Percentiles rank a stretch among this genome's conserved stretches.
These are phyloP conservation scores for Hyaloscypha hepaticicola DNA, from an alignment of 495 filamentous ascomycete species.

Conservation along the genomic window DNA sequence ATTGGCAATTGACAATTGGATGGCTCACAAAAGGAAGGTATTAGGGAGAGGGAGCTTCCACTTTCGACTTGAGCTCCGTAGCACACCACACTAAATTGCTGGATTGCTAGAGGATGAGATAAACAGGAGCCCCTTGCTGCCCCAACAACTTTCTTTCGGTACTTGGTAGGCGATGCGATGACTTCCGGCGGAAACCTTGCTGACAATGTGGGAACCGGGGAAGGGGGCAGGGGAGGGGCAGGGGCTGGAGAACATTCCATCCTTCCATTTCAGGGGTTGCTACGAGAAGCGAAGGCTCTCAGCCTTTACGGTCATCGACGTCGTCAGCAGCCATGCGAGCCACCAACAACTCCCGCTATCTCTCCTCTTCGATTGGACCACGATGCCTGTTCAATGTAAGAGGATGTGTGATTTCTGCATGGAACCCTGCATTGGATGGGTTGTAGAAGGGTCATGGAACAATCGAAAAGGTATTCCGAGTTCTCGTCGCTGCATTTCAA, in stretches of 20 bases:
- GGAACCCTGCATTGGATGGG: not conserved
- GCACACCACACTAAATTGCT: not conserved
- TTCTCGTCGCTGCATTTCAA: no score
- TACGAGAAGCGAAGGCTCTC: not conserved
- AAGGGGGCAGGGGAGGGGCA: not conserved
- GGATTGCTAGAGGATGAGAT: not conserved
- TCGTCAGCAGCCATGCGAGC: not conserved
- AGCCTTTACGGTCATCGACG: not conserved
- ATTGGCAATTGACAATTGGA: not conserved
- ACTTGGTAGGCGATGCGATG: not conserved
- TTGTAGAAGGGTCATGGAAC: not conserved
- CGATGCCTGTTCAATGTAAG: not conserved
- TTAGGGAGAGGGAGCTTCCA: not conserved
- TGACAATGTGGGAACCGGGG: not conserved
- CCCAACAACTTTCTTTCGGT: not conserved
- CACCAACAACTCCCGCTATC: not conserved
- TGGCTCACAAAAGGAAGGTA: not conserved
- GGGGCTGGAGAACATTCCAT: not conserved
- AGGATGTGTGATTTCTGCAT: not conserved
- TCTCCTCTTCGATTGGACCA: not conserved
- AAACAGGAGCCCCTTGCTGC: not conserved
- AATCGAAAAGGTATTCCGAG: not conserved
- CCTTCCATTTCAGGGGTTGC: constrained; percentile 1
- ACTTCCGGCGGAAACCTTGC: no score
- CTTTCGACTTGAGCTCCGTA: not conserved